Evolutionary conservation across 2,329 filamentous ascomycete species (phyloP).

Genomic region (Trichoderma aggressivum): DNA sequence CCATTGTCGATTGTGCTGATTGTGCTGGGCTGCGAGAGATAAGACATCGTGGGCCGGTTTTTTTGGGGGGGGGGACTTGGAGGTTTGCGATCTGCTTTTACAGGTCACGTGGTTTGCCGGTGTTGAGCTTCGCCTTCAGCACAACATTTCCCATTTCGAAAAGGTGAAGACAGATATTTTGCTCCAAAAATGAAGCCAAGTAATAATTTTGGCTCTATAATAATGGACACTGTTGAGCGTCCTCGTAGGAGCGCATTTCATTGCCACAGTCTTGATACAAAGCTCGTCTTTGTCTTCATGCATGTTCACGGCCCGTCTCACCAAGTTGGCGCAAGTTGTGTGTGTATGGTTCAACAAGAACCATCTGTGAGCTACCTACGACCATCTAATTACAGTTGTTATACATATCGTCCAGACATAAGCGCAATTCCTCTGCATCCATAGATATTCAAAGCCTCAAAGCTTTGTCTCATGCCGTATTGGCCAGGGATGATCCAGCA

Average conservation of each 20-base stretch:
- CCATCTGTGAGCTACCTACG: neutral
- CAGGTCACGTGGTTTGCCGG: neutral
- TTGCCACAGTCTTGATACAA: neutral
- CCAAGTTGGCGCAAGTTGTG: neutral
- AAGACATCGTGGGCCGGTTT: neutral
- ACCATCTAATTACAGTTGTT: neutral
- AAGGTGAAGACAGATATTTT: neutral
- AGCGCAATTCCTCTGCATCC: neutral
- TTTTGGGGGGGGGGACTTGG: neutral
- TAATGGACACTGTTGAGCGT: no score
- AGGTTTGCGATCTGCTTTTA: neutral
- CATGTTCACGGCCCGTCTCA: neutral
- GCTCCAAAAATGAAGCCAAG: neutral
- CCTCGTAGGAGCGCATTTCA: neutral
- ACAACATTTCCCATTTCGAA: neutral
- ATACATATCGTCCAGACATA: neutral
- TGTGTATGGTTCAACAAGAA: neutral
- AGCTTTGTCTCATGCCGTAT: neutral
- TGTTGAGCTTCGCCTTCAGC: neutral
- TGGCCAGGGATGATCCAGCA: neutral
- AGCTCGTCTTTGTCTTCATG: neutral
- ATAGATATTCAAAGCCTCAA: neutral
- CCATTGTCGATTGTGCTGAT: slow-evolving; percentile 27
- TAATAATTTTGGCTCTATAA: neutral
- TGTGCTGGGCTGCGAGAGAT: neutral